These are phyloP conservation scores for Amanita fuliginea DNA, from an alignment of 768 basidiomycete genomes.

Conservation along the genomic window DNA sequence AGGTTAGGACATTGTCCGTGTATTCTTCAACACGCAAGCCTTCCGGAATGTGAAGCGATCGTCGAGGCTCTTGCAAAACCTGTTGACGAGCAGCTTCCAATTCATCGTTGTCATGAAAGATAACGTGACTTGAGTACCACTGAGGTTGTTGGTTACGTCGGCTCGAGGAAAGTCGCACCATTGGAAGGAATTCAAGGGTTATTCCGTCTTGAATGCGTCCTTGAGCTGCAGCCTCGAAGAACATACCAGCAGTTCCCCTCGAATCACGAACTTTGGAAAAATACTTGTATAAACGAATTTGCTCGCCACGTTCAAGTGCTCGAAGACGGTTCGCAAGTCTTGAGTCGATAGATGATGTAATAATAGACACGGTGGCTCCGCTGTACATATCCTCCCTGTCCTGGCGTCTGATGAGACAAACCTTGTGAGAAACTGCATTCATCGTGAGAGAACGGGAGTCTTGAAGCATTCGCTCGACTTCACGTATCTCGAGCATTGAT, in stretches of 20 bases:
- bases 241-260: slow-evolving; percentile 10
- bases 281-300: slow-evolving; percentile 11
- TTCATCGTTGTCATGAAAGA: too few species aligned
- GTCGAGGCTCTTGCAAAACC: too few species aligned
- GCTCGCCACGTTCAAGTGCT: too few species aligned
- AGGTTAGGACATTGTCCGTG: too few species aligned
- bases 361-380: slow-evolving; percentile 8
- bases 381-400: slow-evolving; percentile 8
- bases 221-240: slow-evolving; percentile 11
- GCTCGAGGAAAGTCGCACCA: too few species aligned
- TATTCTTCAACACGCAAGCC: too few species aligned
- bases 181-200: too few species aligned
- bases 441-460: slow-evolving; percentile 8
- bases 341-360: slow-evolving; percentile 8
- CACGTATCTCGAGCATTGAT: background rate
- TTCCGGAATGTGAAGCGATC: too few species aligned
- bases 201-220: too few species aligned
- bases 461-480: slow-evolving; percentile 6
- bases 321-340: slow-evolving; percentile 11
- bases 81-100: too few species aligned
- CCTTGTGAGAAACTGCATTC: slow-evolving; percentile 11
- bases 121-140: too few species aligned
- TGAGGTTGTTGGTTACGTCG: too few species aligned
- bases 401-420: slow-evolving; percentile 12
- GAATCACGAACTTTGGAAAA: background rate